Evolutionary conservation across 1,284 basidiomycete species (phyloP), one percentile per base, ranked within the genome.

Genomic region (Boletus mariae): DNA sequence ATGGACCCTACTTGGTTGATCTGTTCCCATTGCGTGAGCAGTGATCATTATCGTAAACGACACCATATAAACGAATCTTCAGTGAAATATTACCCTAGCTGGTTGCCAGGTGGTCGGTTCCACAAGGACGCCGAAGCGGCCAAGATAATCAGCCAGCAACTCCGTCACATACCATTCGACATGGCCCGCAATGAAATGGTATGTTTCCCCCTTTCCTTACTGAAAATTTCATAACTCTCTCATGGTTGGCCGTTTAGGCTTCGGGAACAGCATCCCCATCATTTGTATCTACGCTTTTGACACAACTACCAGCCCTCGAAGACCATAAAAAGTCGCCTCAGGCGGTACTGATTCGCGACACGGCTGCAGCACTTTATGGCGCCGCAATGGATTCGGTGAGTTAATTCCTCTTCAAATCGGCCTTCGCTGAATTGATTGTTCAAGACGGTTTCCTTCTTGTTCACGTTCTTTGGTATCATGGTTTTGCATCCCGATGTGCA

Each of bases 51-150:
- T 32, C 9, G 10, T 38, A 42, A 11, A 31, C 8, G 3, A 29
- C 5, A 3, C n/a, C 10, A 8, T n/a, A 13, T 31, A 8, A 47
- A 29, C 2, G 6, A 13, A 15, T 5, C 23, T 20, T 7, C 12
- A 59, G 58, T 59, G 17, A 59, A 49, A 45, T 52, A 56, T 25
- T 57, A 56, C 23, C 58, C 58, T 4, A 37, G 53, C 12, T 59
- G 52, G 58, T 26, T 59, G 23, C 58, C 58, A n/a, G 53, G 57
- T 23, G 57, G 57, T 23, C 8, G 29, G 7, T 59, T 59, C 26
- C 40, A 59, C 17, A 46, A 28, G 25, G 51, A 52, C 9, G 57
- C 57, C 11, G 42, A 5, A 32, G 53, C 50, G 5, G 53, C 53
- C 4, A 52, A 34, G 25, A 13, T 26, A 5, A 11, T 49, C 12